Conservation (phyloP, 495 filamentous ascomycete species). For the Thozetella sp. region DNA sequence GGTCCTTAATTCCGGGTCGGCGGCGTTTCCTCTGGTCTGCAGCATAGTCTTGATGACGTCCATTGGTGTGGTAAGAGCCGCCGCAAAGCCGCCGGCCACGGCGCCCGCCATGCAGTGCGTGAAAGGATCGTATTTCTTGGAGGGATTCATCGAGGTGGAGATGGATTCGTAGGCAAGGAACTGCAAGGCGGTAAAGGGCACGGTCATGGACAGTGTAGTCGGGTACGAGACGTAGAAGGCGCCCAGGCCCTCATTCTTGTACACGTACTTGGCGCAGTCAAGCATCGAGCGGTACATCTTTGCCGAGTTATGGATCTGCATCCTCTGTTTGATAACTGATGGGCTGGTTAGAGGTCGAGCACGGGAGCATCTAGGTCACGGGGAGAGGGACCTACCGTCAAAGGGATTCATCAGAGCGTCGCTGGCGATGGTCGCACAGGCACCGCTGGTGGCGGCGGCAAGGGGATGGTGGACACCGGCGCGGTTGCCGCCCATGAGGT, state of each 20-base stretch:
- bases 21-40: constrained; percentile 84
- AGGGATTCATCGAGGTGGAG: constrained; percentile 89
- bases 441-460: constrained; percentile 89
- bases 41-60: constrained; percentile 98
- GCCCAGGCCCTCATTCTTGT: constrained; percentile 80
- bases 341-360: constrained; percentile 21
- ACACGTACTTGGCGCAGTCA: constrained; percentile 86
- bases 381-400: constrained; percentile 68
- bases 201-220: constrained; percentile 97
- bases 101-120: constrained; percentile 93
- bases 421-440: constrained; percentile 92
- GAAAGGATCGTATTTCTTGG: constrained; percentile 80
- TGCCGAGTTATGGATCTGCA: constrained; percentile 96
- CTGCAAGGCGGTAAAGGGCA: constrained; percentile 94
- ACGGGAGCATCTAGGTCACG: constrained; percentile 2
- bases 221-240: constrained; percentile 99
- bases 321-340: constrained; percentile 96
- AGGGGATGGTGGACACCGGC: constrained; percentile 89
- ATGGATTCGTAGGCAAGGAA: constrained; percentile 97
- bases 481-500: constrained; percentile 89
- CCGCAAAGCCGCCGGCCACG: constrained; percentile 89
- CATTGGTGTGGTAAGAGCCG: constrained; percentile 90
- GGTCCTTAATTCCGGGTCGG: constrained; percentile 80
- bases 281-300: constrained; percentile 76
- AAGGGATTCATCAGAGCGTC: constrained; percentile 99